These are phyloP conservation scores for Eimeria zaria DNA, from an alignment of 169 alveolate genomes.

Conservation along the genomic window DNA sequence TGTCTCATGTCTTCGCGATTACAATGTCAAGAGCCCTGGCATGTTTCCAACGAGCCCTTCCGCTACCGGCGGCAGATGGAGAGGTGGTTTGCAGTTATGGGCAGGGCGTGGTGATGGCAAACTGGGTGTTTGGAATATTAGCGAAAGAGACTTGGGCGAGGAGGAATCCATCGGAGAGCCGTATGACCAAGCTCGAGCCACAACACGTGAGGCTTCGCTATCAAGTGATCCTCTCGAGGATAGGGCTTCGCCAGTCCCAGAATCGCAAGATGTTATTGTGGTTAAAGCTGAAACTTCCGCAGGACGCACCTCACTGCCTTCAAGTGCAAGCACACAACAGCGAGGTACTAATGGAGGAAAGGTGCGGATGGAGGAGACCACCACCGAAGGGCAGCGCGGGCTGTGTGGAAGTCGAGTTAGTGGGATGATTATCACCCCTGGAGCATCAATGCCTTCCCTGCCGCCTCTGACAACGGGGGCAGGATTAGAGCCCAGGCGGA, in stretches of 20 bases:
- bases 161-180: conserved; percentile 46
- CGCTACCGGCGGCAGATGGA: not conserved
- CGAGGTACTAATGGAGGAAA: not conserved
- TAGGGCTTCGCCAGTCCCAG: not conserved
- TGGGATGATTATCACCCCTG: conserved; percentile 65
- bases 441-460: conserved; percentile 73
- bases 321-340: conserved; percentile 7
- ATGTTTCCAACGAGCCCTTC: not conserved
- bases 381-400: not conserved
- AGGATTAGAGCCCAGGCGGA: conserved; percentile 55
- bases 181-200: not conserved
- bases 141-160: conserved; percentile 62
- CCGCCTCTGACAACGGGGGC: conserved; percentile 47
- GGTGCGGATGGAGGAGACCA: not conserved
- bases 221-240: not conserved
- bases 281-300: not conserved
- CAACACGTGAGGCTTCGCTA: not conserved
- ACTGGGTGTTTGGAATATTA: conserved; percentile 61
- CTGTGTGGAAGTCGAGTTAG: conserved; percentile 24
- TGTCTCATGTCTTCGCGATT: not conserved
- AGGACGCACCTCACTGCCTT: not conserved
- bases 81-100: conserved; percentile 57
- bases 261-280: not conserved
- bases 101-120: conserved; percentile 78
- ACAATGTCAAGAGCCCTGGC: not conserved